Conservation (phyloP, 2,329 filamentous ascomycete species). For the Magnaporthiopsis incrustans region DNA sequence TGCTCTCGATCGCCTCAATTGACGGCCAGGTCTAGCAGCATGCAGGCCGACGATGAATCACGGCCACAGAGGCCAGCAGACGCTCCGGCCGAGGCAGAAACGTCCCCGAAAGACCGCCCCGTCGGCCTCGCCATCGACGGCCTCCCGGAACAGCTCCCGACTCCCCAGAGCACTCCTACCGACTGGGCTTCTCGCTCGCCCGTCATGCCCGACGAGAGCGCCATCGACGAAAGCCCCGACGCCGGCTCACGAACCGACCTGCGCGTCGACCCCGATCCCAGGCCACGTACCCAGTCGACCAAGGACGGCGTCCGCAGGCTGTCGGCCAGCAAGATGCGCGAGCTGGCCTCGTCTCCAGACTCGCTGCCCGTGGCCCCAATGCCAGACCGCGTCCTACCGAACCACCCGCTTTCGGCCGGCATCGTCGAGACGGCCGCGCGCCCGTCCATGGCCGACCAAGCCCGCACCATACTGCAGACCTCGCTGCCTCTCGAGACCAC, state of each 20-base stretch:
- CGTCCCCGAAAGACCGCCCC: not conserved
- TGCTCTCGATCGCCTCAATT: too few relatives aligned
- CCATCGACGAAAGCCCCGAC: too few relatives aligned
- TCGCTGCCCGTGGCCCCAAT: slow-evolving; percentile 48
- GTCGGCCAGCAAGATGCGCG: slow-evolving; percentile 50
- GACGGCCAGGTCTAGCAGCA: too few relatives aligned
- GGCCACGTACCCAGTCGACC: slow-evolving; percentile 1
- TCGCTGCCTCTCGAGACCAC: slow-evolving; percentile 21
- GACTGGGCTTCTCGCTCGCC: slow-evolving; percentile 1
- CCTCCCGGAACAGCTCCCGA: slow-evolving; percentile 1
- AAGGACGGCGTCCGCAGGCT: slow-evolving; percentile 42
- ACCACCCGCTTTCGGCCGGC: slow-evolving; percentile 28
- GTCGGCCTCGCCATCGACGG: not conserved
- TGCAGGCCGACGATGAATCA: too few relatives aligned
- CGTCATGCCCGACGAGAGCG: not conserved
- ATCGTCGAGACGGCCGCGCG: slow-evolving; percentile 25
- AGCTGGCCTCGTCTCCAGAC: slow-evolving; percentile 47
- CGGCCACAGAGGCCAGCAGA: too few relatives aligned
- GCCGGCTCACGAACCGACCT: not conserved
- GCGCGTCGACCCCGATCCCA: not conserved
- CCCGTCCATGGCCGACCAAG: slow-evolving; percentile 24
- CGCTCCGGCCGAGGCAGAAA: too few relatives aligned
- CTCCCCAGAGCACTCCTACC: not conserved
- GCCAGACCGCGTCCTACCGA: slow-evolving; percentile 25
- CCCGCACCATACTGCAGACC: slow-evolving; percentile 18